Evolutionary conservation across 2,329 filamentous ascomycete species (phyloP), one percentile per base, ranked within the genome.

Genomic region (Colletotrichum eleusines): DNA sequence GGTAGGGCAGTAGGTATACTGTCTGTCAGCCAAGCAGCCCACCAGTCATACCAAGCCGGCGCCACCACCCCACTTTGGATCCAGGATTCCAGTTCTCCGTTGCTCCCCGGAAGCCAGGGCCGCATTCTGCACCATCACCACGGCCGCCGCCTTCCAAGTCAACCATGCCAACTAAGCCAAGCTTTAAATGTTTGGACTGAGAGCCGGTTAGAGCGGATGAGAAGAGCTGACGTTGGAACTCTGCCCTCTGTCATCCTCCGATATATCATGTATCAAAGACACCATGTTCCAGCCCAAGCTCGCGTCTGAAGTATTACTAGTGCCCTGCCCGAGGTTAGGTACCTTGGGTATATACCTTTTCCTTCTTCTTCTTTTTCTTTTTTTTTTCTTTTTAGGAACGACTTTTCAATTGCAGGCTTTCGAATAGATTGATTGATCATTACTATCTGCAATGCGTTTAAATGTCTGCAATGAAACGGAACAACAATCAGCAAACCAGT

Each of bases 61-160:
- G 40, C 50, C 40, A 50, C 57, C 69, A 46, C 44, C 64, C 69
- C 60, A 72, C 66, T 57, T 69, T 40, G 60, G 48, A 58, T 63
- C 59, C 69, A 71, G 68, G 58, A 71, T 71, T 63, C 33, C 28
- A 60, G 57, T 60, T 57, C 40, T 18, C 67, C 48, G 57, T 53
- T 48, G 26, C 64, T 63, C 53, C 58, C 40, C 44, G 50, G 69
- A 55, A 69, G 60, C 66, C 57, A 57, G 31, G 60, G 66, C 59
- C 54, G 44, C 54, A 20, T 26, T 44, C 59, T 69, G 60, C 69
- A 66, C 55, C 51, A 59, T 26, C 33, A 33, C 40, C 40, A 42
- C 20, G 18, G 3, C 8, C 42, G n/a, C 4, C 44, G 23, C 20
- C 46, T 23, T 35, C 18, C 35, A 53, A 63, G 60, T 48, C 40